A percentile compares a stretch with the other conserved stretches of the same genome.
These are phyloP conservation scores for Boletus tomentosulus DNA, from an alignment of 768 basidiomycete species.

Conservation along the genomic window DNA sequence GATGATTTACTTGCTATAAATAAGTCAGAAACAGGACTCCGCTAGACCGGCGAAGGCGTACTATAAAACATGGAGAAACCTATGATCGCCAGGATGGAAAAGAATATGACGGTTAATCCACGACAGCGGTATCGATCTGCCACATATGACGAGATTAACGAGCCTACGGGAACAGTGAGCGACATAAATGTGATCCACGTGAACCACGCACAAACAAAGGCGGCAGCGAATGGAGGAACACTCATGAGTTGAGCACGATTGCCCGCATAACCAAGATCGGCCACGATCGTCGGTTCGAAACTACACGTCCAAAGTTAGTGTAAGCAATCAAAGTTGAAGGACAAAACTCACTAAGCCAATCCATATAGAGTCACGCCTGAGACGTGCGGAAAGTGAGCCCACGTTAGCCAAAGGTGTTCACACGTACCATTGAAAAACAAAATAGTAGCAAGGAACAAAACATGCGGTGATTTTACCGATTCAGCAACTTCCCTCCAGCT, in stretches of 20 bases:
- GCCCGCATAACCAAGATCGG: slow-evolving; percentile 52
- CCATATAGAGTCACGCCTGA: slow-evolving; percentile 14
- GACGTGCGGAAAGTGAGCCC: background rate
- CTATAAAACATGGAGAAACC: slow-evolving; percentile 58
- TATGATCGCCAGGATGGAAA: slow-evolving; percentile 38
- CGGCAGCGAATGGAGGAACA: slow-evolving; percentile 51
- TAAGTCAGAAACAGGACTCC: background rate
- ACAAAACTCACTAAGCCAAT: slow-evolving; percentile 19
- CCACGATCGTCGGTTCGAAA: slow-evolving; percentile 71
- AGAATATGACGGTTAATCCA: slow-evolving; percentile 43
- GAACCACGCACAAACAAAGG: slow-evolving; percentile 42
- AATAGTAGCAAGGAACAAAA: slow-evolving; percentile 44
- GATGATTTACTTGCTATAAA: slow-evolving; percentile 26
- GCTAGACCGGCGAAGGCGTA: slow-evolving; percentile 19
- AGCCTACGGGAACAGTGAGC: slow-evolving; percentile 24
- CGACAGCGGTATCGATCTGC: slow-evolving; percentile 53
- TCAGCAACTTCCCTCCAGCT: slow-evolving; percentile 51
- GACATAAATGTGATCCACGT: background rate
- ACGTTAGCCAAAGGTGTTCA: background rate
- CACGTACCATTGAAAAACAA: slow-evolving; percentile 51
- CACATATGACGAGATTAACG: slow-evolving; percentile 40
- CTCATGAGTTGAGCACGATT: slow-evolving; percentile 58
- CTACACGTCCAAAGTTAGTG: slow-evolving; percentile 35
- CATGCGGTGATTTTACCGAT: slow-evolving; percentile 49
- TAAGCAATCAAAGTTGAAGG: slow-evolving; percentile 30